Conservation (phyloP, 495 filamentous ascomycete species). For the Trichoderma asperelloides region DNA sequence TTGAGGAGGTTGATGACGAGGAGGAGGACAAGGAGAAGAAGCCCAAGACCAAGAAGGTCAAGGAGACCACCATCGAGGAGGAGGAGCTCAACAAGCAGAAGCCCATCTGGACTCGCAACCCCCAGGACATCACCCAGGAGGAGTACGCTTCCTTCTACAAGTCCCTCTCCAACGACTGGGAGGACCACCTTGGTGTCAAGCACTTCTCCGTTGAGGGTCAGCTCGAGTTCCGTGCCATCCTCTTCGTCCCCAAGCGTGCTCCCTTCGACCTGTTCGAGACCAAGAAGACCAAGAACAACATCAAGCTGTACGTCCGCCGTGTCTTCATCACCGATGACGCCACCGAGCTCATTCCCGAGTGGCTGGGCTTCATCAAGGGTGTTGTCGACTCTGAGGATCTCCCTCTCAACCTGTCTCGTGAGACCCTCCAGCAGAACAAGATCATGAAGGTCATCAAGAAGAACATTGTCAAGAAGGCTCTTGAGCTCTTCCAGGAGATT, state of each 20-base stretch:
- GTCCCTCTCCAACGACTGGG: slow-evolving; percentile 99
- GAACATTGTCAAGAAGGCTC: slow-evolving; percentile 99
- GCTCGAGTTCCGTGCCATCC: slow-evolving; percentile 98
- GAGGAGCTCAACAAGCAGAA: slow-evolving; percentile 99
- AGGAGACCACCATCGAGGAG: slow-evolving; percentile 97
- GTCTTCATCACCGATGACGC: slow-evolving; percentile 99
- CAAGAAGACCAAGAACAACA: slow-evolving; percentile 99
- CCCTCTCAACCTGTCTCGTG: slow-evolving; percentile 96
- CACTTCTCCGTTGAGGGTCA: slow-evolving; percentile 99
- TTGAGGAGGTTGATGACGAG: slow-evolving; percentile 70
- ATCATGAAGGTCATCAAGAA: slow-evolving; percentile 99
- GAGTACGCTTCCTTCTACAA: slow-evolving; percentile 99
- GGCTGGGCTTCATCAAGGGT: slow-evolving; percentile 99
- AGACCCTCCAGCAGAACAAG: slow-evolving; percentile 99
- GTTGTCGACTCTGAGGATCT: slow-evolving; percentile 99
- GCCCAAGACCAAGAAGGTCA: slow-evolving; percentile 97
- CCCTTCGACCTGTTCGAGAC: slow-evolving; percentile 99
- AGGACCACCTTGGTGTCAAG: slow-evolving; percentile 98
- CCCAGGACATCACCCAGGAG: slow-evolving; percentile 87
- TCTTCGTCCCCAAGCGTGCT: slow-evolving; percentile 98
- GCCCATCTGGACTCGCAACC: slow-evolving; percentile 99
- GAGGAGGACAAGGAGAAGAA: slow-evolving; percentile 78
- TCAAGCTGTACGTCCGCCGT: slow-evolving; percentile 99
- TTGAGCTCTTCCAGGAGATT: slow-evolving; percentile 98
- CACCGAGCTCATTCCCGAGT: slow-evolving; percentile 97